Conservation (phyloP, 345 rosid genomes). For the Citrus unshiu region DNA sequence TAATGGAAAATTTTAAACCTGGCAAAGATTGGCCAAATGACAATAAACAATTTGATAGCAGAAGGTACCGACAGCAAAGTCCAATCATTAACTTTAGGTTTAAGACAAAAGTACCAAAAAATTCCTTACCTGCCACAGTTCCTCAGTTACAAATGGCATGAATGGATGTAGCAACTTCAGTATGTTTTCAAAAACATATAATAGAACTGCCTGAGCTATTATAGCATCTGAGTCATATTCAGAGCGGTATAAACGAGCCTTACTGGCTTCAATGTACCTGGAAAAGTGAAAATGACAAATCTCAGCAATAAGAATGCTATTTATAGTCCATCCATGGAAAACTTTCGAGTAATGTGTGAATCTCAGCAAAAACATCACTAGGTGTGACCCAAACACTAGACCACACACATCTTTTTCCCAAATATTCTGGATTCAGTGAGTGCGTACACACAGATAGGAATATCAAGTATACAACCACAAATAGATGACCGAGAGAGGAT, state of each 20-base stretch:
- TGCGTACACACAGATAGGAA: not conserved
- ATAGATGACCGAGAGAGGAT: not conserved
- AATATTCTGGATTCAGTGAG: not conserved
- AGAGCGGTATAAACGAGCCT: constrained; percentile 71
- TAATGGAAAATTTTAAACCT: not conserved
- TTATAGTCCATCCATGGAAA: not conserved
- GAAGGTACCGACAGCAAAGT: not conserved
- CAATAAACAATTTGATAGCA: no score
- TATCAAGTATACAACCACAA: not conserved
- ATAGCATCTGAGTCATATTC: constrained; percentile 46
- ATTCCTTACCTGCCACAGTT: constrained; percentile 83
- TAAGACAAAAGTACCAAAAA: not conserved
- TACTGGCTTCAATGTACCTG: constrained; percentile 97
- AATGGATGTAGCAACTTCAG: constrained; percentile 92
- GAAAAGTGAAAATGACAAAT: constrained; percentile 19
- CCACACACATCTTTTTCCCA: not conserved
- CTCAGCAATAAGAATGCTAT: constrained; percentile 6
- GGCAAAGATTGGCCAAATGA: not conserved
- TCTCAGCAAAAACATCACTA: not conserved
- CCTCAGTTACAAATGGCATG: constrained; percentile 97
- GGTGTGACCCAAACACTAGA: not conserved
- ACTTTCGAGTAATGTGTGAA: not conserved
- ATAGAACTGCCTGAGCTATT: constrained; percentile 75
- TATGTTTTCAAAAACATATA: constrained; percentile 80
- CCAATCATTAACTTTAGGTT: not conserved